Conservation (phyloP, 306 rosid genomes). For the Canavalia ensiformis region DNA sequence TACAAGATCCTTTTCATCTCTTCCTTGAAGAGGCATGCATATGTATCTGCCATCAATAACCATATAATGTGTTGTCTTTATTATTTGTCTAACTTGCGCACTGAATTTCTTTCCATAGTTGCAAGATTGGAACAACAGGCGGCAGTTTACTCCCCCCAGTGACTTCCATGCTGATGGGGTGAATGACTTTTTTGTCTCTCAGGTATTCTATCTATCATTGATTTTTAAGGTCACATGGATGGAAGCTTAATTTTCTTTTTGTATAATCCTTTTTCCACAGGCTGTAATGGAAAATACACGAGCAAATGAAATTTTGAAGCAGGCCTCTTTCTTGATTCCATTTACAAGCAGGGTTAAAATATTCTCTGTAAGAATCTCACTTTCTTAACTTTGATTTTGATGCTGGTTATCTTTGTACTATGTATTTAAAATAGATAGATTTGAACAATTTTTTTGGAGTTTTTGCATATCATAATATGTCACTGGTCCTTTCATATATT, state of each 20-base stretch:
- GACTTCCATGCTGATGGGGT: slow-evolving; percentile 98
- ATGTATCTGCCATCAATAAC: slow-evolving; percentile 14
- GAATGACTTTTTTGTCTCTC: slow-evolving; percentile 94
- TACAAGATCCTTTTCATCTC: slow-evolving; percentile 36
- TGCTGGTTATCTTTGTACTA: slow-evolving; percentile 11
- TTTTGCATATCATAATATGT: slow-evolving; percentile 25
- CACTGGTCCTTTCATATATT: slow-evolving; percentile 37
- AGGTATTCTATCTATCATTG: slow-evolving; percentile 65
- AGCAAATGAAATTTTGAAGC: slow-evolving; percentile 93
- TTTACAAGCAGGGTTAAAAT: slow-evolving; percentile 99
- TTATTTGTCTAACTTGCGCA: slow-evolving; percentile 37
- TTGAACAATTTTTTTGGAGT: neutral
- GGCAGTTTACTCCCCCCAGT: slow-evolving; percentile 81
- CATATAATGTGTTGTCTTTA: slow-evolving; percentile 19
- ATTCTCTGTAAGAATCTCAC: slow-evolving; percentile 72
- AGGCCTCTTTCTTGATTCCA: slow-evolving; percentile 93
- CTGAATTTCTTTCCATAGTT: slow-evolving; percentile 61
- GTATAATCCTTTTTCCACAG: slow-evolving; percentile 45
- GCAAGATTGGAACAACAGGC: slow-evolving; percentile 99
- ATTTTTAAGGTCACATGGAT: slow-evolving; percentile 18
- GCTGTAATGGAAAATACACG: slow-evolving; percentile 82
- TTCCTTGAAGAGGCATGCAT: neutral
- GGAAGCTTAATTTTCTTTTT: slow-evolving; percentile 33
- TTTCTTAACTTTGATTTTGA: slow-evolving; percentile 21
- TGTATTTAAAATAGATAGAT: slow-evolving; percentile 8